Base-by-base conservation (phyloP, 1,139 yeast species). In the Maudiozyma humilis region DNA sequence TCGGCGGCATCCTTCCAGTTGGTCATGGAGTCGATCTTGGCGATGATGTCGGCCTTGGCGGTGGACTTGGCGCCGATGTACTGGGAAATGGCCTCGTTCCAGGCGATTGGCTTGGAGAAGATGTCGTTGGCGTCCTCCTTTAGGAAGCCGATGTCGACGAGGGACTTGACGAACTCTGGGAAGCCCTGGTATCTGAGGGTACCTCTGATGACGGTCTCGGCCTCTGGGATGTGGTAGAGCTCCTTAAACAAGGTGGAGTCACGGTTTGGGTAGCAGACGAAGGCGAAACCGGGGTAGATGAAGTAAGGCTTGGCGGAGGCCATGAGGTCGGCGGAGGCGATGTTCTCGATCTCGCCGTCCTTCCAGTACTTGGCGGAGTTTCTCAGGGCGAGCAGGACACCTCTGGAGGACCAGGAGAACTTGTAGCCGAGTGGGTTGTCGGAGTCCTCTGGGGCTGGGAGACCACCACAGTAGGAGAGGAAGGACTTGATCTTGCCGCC, bases 381-480 rank as follows among this genome's bases (percentile, higher is more conserved):
- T 75, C 95, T 82, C 64, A 91, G 77, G 20, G 98, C 98, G 60
- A 91, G 77, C 62, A 91, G 73, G 38, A 91, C 97, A 69, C 98
- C 98, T 69, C 98, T 82, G 40, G 97, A 88, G 38, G 96, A 87
- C 98, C 98, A 91, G 38, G 97, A 89, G 71, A 91, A 91, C 74
- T 91, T 91, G 79, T 91, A 91, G 55, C 98, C 98, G 66, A 91
- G 77, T 48, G 98, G 98, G 70, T 91, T 91, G 71, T 87, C 95
- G 31, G 97, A 89, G 67, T 81, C 78, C 71, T 91, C 97, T 53
- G 98, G 97, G 27, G 98, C 93, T 56, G 97, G 97, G 62, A 91
- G 76, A 57, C 98, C 98, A 69, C 98, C 98, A 71, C 98, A 91
- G 80, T 87, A 91, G 12, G 96, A 86, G 59, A 89, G 73, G 78